Base-by-base conservation (phyloP, 805 yeast species). In the Suhomyces sp. region DNA sequence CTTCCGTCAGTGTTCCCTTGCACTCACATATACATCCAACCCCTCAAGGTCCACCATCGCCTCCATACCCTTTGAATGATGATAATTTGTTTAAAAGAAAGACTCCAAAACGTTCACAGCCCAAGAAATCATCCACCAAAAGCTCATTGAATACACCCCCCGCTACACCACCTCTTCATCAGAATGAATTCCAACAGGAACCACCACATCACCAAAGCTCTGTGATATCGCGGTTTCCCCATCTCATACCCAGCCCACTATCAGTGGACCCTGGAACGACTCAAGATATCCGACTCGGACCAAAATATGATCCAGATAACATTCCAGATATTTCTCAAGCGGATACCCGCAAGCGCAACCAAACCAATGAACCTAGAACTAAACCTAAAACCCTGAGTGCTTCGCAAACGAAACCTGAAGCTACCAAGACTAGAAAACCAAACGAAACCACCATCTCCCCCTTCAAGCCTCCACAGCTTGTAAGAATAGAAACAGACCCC, bases 1-100 rank as follows among this genome's bases (percentile, higher is more conserved):
- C n/a, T n/a, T n/a, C n/a, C n/a, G n/a, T n/a, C n/a, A n/a, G n/a
- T n/a, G n/a, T n/a, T n/a, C n/a, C n/a, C n/a, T n/a, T n/a, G n/a
- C n/a, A n/a, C n/a, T n/a, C n/a, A n/a, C n/a, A n/a, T n/a, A n/a
- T n/a, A n/a, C n/a, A n/a, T n/a, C n/a, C n/a, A n/a, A n/a, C n/a
- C n/a, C n/a, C n/a, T n/a, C n/a, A n/a, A n/a, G n/a, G n/a, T n/a
- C n/a, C 11, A 22, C 19, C 28, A 9, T 13, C 24, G 21, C 33
- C 18, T 19, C 23, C 31, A 6, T 31, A 31, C 12, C 33, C 33
- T n/a, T 4, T 23, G 14, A 23, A 21, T 17, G 33, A 31, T 23
- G 18, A 23, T 7, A 12, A 8, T 15, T 16, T 31, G 8, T 31
- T 31, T 14, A 19, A 26, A 12, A 11, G 19, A 11, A 13, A 16